Conservation (phyloP, 2,329 filamentous ascomycete species). For the Diaporthe eres region DNA sequence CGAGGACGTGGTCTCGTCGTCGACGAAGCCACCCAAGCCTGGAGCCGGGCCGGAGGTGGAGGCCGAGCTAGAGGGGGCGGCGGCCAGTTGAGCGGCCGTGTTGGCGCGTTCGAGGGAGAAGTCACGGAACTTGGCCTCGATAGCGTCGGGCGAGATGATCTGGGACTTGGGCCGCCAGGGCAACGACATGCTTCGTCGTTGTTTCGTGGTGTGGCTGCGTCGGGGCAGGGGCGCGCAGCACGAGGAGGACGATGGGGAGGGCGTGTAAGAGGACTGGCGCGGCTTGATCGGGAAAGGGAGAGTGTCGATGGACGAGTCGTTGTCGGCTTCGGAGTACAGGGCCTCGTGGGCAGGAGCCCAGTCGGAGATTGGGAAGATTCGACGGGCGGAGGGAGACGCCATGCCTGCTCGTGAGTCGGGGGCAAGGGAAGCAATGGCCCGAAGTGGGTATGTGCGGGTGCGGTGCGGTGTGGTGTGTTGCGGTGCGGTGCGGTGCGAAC, state of each 20-base stretch:
- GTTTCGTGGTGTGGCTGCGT: conserved; percentile 34
- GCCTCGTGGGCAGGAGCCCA: conserved; percentile 61
- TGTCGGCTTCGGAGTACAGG: conserved; percentile 51
- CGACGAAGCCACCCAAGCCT: conserved; percentile 24
- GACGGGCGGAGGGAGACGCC: conserved; percentile 50
- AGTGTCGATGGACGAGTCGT: conserved; percentile 43
- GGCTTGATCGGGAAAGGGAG: conserved; percentile 39
- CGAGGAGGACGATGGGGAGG: conserved; percentile 48
- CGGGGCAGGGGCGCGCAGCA: conserved; percentile 43
- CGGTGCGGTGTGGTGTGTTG: background rate
- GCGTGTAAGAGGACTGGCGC: conserved; percentile 45
- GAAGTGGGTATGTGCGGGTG: conserved; percentile 21
- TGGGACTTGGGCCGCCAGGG: conserved; percentile 65
- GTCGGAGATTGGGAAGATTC: conserved; percentile 57
- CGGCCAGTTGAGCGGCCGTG: conserved; percentile 40
- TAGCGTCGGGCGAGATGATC: conserved; percentile 52
- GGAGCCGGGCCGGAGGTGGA: conserved; percentile 33
- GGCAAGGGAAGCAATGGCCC: conserved; percentile 14
- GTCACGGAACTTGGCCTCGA: conserved; percentile 45
- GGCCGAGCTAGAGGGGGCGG: conserved; percentile 17
- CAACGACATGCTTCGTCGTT: conserved; percentile 61
- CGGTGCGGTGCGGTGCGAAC: background rate
- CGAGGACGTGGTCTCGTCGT: conserved; percentile 2
- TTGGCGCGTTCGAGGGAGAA: conserved; percentile 49
- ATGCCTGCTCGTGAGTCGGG: conserved; percentile 30